phyloP scores from a whole-genome alignment of 345 rosid species.

The Stellera chamaejasme region DNA sequence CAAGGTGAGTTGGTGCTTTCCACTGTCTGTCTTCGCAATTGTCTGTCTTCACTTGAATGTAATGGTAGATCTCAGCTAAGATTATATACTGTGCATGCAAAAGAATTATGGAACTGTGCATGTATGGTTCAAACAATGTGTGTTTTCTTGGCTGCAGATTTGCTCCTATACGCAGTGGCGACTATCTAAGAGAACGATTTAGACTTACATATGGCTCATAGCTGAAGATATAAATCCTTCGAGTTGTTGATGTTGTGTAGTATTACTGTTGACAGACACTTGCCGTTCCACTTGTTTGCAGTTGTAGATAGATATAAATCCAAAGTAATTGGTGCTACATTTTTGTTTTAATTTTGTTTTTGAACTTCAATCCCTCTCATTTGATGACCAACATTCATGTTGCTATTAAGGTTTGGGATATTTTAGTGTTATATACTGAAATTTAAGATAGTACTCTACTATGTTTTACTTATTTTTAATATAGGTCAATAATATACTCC shows the following conservation, averaged over 20 bases:
- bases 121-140: not conserved
- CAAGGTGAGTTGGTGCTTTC: slow-evolving; percentile 30
- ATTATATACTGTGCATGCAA: not conserved
- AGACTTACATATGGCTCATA: slow-evolving; percentile 34
- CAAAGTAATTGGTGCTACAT: too few relatives aligned
- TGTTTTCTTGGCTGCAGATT: slow-evolving; percentile 29
- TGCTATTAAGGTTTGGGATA: too few relatives aligned
- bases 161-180: slow-evolving; percentile 60
- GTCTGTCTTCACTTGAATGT: too few relatives aligned
- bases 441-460: too few relatives aligned
- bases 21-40: not conserved
- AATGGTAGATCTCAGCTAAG: not conserved
- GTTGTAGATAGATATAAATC: not conserved
- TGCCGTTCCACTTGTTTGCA: too few relatives aligned
- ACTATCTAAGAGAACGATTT: slow-evolving; percentile 55
- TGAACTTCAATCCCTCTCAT: too few relatives aligned
- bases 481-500: too few relatives aligned
- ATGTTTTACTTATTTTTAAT: too few relatives aligned
- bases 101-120: not conserved
- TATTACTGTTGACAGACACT: too few relatives aligned
- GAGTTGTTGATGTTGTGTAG: not conserved
- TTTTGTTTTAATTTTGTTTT: too few relatives aligned
- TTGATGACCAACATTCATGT: too few relatives aligned
- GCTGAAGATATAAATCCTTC: not conserved
- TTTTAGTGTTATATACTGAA: too few relatives aligned